Conservation (phyloP, 129 eudicot species). For the Centella asiatica region DNA sequence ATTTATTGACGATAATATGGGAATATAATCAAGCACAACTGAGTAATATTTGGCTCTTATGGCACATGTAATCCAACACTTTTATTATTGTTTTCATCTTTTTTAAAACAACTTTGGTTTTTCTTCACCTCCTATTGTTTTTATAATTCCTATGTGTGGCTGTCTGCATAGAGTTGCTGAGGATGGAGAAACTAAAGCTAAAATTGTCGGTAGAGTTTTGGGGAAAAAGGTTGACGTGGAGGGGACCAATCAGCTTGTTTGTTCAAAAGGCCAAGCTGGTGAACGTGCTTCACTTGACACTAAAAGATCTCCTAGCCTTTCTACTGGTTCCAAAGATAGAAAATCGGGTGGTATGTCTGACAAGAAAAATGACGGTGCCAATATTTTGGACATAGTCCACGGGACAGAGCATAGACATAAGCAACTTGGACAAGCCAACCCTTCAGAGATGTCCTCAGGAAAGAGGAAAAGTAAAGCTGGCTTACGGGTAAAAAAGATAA, state of each 20-base stretch:
- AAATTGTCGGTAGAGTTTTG: constrained; percentile 19
- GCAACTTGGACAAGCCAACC: constrained; percentile 10
- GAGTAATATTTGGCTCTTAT: neutral
- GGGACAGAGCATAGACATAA: constrained; percentile 36
- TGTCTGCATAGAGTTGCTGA: constrained; percentile 31
- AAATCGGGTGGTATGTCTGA: constrained; percentile 8
- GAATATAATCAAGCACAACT: too few species aligned
- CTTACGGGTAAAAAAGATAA: constrained; percentile 74
- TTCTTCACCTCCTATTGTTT: neutral
- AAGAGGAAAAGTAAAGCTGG: constrained; percentile 53
- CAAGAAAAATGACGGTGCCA: constrained; percentile 24
- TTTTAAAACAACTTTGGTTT: neutral
- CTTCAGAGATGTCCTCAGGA: constrained; percentile 20
- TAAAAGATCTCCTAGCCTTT: constrained; percentile 6
- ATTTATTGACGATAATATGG: too few species aligned
- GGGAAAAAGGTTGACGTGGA: constrained; percentile 46
- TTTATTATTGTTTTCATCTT: constrained; percentile 1
- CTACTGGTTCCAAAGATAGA: constrained; percentile 12
- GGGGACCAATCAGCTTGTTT: constrained; percentile 18
- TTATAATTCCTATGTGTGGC: constrained; percentile 13
- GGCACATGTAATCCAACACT: constrained; percentile 7
- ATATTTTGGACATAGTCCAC: constrained; percentile 64
- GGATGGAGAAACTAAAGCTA: constrained; percentile 30
- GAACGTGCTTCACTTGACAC: constrained; percentile 16
- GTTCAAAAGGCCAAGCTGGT: constrained; percentile 22